Percentiles rank a stretch among this genome's conserved stretches.
These are phyloP conservation scores for Schizonepeta tenuifolia DNA, from an alignment of 257 asterid species.

Conservation along the genomic window DNA sequence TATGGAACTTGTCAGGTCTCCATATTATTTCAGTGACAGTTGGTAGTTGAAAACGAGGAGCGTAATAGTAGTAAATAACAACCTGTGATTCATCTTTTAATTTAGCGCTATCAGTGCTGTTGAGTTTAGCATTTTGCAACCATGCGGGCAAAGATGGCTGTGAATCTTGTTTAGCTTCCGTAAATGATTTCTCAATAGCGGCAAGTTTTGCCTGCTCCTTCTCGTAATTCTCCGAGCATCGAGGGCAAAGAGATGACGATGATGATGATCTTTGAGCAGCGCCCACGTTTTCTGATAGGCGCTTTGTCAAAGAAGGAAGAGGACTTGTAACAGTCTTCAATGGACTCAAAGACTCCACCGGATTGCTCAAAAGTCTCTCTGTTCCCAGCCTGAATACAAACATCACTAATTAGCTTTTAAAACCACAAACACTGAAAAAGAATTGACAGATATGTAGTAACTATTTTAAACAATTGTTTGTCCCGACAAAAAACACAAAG, in stretches of 20 bases:
- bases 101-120: conserved; percentile 40
- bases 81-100: conserved; percentile 55
- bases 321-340: conserved; percentile 47
- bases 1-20: conserved; percentile 18
- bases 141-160: conserved; percentile 70
- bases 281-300: conserved; percentile 48
- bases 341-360: conserved; percentile 48
- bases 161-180: conserved; percentile 48
- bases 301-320: conserved; percentile 41
- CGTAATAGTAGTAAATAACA: neutral
- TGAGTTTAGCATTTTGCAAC: conserved; percentile 75
- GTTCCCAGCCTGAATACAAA: conserved; percentile 56
- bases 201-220: conserved; percentile 61
- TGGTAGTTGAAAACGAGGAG: neutral
- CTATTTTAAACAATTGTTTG: neutral
- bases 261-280: conserved; percentile 45
- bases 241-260: conserved; percentile 55
- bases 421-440: neutral
- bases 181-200: conserved; percentile 63
- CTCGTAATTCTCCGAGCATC: conserved; percentile 58
- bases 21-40: neutral
- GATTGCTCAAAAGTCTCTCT: conserved; percentile 55
- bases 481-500: neutral
- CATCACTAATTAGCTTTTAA: neutral
- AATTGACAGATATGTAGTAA: neutral